phyloP scores from a whole-genome alignment of 2,329 filamentous ascomycete genomes.

The Talaromyces verruculosus region DNA sequence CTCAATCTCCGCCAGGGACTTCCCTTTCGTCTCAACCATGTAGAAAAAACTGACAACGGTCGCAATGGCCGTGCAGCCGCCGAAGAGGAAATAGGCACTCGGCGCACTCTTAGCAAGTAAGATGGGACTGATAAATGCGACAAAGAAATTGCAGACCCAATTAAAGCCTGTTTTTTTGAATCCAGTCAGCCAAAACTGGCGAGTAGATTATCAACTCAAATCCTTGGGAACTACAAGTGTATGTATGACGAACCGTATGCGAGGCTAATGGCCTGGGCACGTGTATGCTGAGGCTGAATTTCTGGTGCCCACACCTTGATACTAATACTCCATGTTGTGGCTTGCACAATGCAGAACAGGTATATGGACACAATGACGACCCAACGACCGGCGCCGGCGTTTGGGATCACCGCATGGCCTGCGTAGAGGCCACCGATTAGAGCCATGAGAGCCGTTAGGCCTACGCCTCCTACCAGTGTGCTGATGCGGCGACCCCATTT shows the following conservation, averaged over 20 bases:
- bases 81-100: constrained; percentile 51
- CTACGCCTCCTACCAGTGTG: constrained; percentile 55
- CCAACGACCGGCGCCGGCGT: constrained; percentile 32
- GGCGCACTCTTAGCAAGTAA: constrained; percentile 45
- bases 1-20: constrained; percentile 51
- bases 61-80: constrained; percentile 41
- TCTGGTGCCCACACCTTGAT: constrained; percentile 59
- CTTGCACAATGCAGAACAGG: constrained; percentile 23
- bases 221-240: too few species aligned
- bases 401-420: constrained; percentile 29
- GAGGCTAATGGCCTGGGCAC: constrained; percentile 55
- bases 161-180: background rate
- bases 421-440: constrained; percentile 37
- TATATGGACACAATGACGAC: constrained; percentile 32
- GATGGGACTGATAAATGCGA: constrained; percentile 47
- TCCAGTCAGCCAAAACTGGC: too few species aligned
- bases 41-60: constrained; percentile 41
- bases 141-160: constrained; percentile 41
- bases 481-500: constrained; percentile 58
- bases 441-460: constrained; percentile 44
- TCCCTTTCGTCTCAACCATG: constrained; percentile 54
- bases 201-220: too few species aligned
- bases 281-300: constrained; percentile 57
- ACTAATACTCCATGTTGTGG: constrained; percentile 54
- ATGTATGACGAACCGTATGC: constrained; percentile 52